phyloP scores from a whole-genome alignment of 2,329 filamentous ascomycete genomes.

The Penicillium sp. region DNA sequence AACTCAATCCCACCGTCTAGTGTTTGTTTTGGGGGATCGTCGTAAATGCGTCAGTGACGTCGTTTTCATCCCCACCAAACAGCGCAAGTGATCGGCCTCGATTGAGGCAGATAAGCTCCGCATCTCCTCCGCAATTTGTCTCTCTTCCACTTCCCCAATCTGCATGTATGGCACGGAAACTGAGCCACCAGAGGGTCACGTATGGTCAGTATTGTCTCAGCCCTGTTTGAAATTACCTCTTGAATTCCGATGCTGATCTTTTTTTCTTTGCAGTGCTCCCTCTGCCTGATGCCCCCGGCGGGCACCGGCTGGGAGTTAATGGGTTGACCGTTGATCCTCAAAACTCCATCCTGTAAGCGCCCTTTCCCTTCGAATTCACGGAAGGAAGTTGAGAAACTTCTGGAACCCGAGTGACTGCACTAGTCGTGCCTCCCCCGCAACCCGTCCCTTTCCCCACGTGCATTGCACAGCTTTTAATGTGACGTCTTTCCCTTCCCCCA shows the following conservation, averaged over 20 bases:
- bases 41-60: conserved; percentile 19
- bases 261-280: conserved; percentile 60
- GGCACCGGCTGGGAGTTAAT: conserved; percentile 92
- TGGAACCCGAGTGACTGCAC: not conserved
- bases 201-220: conserved; percentile 55
- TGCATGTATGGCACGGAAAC: conserved; percentile 63
- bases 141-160: conserved; percentile 16
- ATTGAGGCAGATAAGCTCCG: conserved; percentile 30
- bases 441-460: conserved; percentile 4
- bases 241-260: not conserved
- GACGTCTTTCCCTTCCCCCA: conserved; percentile 39
- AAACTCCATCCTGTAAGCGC: conserved; percentile 77
- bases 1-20: not conserved
- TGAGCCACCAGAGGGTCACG: conserved; percentile 65
- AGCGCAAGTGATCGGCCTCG: conserved; percentile 24
- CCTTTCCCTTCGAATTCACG: not conserved
- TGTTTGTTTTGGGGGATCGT: not conserved
- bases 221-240: not conserved
- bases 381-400: not conserved
- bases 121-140: conserved; percentile 30
- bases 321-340: conserved; percentile 82
- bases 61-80: conserved; percentile 20
- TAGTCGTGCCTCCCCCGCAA: not conserved
- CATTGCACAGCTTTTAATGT: conserved; percentile 22
- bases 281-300: conserved; percentile 71